Conservation (phyloP, 345 rosid genomes). For the Eucalyptus rudis region DNA sequence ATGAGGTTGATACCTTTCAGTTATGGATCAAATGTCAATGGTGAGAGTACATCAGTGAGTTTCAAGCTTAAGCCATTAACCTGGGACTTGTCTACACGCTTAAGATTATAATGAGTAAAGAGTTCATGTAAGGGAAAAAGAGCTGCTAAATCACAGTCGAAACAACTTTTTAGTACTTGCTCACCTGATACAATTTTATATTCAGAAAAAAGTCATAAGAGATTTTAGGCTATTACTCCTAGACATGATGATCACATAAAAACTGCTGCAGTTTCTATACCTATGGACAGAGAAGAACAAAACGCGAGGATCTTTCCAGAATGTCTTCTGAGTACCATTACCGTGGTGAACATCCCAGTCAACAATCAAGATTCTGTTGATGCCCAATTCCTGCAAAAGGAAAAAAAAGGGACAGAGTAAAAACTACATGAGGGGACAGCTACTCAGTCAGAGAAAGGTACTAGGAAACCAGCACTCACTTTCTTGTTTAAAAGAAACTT, state of each 20-base stretch:
- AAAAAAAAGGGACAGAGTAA: neutral
- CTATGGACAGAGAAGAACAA: slow-evolving; percentile 97
- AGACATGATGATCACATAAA: neutral
- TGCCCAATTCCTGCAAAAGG: slow-evolving; percentile 55
- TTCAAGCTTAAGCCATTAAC: neutral
- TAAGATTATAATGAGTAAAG: neutral
- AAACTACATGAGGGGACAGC: neutral
- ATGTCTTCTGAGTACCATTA: slow-evolving; percentile 87
- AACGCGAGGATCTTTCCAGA: slow-evolving; percentile 86
- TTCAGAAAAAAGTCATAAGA: neutral
- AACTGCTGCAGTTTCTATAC: slow-evolving; percentile 7
- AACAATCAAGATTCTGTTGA: slow-evolving; percentile 77
- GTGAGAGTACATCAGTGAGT: neutral
- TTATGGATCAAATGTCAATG: neutral
- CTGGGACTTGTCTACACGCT: neutral
- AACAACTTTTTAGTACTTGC: neutral
- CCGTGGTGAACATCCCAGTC: slow-evolving; percentile 99
- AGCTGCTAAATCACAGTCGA: neutral
- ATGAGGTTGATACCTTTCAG: neutral
- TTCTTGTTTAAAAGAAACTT: slow-evolving; percentile 49
- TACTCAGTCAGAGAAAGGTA: neutral
- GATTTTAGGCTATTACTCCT: neutral
- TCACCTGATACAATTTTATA: neutral
- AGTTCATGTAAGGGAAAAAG: neutral
- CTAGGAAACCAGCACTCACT: slow-evolving; percentile 22